Evolutionary conservation across 179 eudicot species (phyloP).

Genomic region (Gypsophila paniculata): DNA sequence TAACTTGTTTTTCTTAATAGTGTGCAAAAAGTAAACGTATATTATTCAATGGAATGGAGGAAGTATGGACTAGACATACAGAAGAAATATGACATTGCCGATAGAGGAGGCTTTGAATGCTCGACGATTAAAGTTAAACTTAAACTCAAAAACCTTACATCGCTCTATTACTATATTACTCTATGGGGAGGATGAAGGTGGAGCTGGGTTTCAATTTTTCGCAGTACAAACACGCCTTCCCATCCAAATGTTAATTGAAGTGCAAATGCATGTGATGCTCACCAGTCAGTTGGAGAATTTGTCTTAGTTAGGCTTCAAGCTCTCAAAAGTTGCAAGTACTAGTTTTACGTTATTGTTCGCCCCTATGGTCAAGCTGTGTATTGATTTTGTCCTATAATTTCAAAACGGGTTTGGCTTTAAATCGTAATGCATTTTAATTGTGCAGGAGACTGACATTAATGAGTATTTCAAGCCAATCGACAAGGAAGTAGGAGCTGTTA

Average conservation of each 20-base stretch:
- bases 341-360: neutral
- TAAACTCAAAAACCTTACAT: neutral
- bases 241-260: neutral
- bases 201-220: neutral
- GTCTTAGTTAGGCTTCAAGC: neutral
- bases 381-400: neutral
- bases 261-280: no score
- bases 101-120: neutral
- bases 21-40: no score
- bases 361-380: neutral
- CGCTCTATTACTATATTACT: neutral
- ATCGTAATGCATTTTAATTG: neutral
- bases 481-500: constrained; percentile 64
- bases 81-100: neutral
- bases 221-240: neutral
- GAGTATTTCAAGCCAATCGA: constrained; percentile 76
- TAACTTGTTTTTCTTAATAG: no score
- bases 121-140: neutral
- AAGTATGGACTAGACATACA: neutral
- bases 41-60: no score
- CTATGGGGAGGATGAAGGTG: neutral
- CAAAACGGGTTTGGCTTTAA: neutral
- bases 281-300: neutral
- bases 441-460: constrained; percentile 72
- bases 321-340: neutral